Base-by-base conservation (phyloP, 164 flowering plant genomes). In the Litsea cubeba region DNA sequence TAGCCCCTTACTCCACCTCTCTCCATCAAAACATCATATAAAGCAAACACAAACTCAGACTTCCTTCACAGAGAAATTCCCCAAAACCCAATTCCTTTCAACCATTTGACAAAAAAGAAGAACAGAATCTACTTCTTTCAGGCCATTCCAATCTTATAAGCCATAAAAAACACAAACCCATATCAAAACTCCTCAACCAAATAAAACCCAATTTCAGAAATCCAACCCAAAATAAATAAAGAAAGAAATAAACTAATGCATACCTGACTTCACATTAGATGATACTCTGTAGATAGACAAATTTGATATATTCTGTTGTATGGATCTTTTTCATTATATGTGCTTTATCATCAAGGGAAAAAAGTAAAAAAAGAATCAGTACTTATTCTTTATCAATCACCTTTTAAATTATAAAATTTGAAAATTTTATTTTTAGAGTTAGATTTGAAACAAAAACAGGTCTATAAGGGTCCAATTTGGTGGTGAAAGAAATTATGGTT, bases 211-310 rank as follows among this genome's bases (percentile, higher is more conserved):
- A 23, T 63, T 63, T 12, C 25, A 63, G 5, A 63, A 63, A 22
- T 63, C 66, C 66, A 63, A 24, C 10, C 2, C 28, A 63, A 63
- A 23, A 11, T 24, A 23, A 23, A 63, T 14, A n/a, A n/a, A 10
- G 24, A n/a, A n/a, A n/a, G n/a, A 62, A 23, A 84, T 82, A 81
- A 86, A 88, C 11, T 89, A 81, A 62, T 89, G 85, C 58, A 88
- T 85, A 76, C 84, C 82, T 78, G 66, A 23, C 12, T 63, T 63
- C 25, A 23, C 66, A 63, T 63, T 63, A 63, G 66, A 25, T 63
- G 66, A 63, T 25, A 63, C 66, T 63, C 66, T 63, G 14, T 63
- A 63, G 28, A 63, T 85, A 79, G 76, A 81, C 74, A n/a, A n/a
- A n/a, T n/a, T n/a, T n/a, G n/a, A n/a, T n/a, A n/a, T n/a, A n/a